Evolutionary conservation across 176 grass and related monocot genomes (phyloP).

Genomic region (Poa pratensis): DNA sequence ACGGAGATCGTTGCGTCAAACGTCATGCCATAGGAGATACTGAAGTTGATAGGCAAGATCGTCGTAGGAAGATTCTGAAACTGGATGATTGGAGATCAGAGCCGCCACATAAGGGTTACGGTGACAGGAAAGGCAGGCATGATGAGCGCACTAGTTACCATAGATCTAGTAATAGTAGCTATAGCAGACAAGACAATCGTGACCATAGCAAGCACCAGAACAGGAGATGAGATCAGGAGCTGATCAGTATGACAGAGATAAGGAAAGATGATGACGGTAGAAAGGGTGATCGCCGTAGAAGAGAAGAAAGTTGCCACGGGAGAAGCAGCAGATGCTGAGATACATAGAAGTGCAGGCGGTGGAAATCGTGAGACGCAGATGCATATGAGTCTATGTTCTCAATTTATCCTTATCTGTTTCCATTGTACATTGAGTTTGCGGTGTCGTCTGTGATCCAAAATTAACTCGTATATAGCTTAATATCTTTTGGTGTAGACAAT

Average conservation of each 20-base stretch:
- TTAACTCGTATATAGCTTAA: background rate
- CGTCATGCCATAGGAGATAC: slow-evolving; percentile 57
- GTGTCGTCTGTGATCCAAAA: background rate
- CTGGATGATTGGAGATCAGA: slow-evolving; percentile 40
- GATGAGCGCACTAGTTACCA: slow-evolving; percentile 32
- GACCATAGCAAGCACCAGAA: slow-evolving; percentile 44
- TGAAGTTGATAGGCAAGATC: slow-evolving; percentile 35
- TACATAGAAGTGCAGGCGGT: slow-evolving; percentile 32
- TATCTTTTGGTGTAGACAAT: background rate
- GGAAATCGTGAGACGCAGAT: slow-evolving; percentile 31
- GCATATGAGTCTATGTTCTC: background rate
- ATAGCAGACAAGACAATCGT: slow-evolving; percentile 37
- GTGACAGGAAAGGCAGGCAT: slow-evolving; percentile 40
- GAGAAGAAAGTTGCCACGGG: slow-evolving; percentile 37
- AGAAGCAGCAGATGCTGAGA: slow-evolving; percentile 48
- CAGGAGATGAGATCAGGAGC: slow-evolving; percentile 41
- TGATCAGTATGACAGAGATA: slow-evolving; percentile 41
- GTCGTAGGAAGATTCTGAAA: slow-evolving; percentile 48
- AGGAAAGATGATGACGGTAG: slow-evolving; percentile 24
- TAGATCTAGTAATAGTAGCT: slow-evolving; percentile 30
- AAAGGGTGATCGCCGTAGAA: slow-evolving; percentile 34
- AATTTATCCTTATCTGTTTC: background rate
- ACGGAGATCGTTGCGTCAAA: slow-evolving; percentile 89
- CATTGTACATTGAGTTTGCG: background rate
- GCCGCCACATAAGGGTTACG: background rate